Conservation (phyloP, 108 stramenopile genomes). For the Cyclotella sp. region DNA sequence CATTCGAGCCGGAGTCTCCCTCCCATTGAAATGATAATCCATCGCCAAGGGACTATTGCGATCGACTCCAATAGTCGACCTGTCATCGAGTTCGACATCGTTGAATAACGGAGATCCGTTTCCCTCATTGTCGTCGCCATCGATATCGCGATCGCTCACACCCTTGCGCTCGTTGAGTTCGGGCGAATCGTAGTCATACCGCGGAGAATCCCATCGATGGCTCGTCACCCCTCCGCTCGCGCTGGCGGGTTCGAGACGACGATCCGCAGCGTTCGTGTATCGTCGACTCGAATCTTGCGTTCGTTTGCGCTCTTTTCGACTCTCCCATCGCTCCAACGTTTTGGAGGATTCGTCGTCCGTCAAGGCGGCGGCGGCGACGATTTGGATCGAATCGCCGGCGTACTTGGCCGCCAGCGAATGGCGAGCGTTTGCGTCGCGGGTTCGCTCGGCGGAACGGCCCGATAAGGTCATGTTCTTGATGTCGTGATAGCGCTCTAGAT, state of each 20-base stretch:
- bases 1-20: constrained; percentile 4
- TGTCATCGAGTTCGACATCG: constrained; percentile 24
- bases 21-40: not conserved
- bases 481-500: constrained; percentile 34
- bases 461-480: constrained; percentile 14
- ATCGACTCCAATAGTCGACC: constrained; percentile 14
- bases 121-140: not conserved
- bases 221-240: not conserved
- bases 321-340: constrained; percentile 28
- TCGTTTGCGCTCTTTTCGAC: constrained; percentile 19
- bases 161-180: not conserved
- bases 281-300: not conserved
- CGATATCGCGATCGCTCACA: not conserved
- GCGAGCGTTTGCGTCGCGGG: too few species aligned
- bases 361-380: not conserved
- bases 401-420: not conserved
- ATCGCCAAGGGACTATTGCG: not conserved
- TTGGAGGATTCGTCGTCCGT: constrained; percentile 6
- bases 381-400: not conserved
- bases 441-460: too few species aligned
- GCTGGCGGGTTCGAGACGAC: too few species aligned
- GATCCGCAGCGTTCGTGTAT: not conserved
- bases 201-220: not conserved
- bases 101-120: constrained; percentile 25
- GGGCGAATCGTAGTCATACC: not conserved